These are phyloP conservation scores for Fimicolochytrium jonesii DNA, from an alignment of 192 early-diverging fungal species.

Conservation along the genomic window DNA sequence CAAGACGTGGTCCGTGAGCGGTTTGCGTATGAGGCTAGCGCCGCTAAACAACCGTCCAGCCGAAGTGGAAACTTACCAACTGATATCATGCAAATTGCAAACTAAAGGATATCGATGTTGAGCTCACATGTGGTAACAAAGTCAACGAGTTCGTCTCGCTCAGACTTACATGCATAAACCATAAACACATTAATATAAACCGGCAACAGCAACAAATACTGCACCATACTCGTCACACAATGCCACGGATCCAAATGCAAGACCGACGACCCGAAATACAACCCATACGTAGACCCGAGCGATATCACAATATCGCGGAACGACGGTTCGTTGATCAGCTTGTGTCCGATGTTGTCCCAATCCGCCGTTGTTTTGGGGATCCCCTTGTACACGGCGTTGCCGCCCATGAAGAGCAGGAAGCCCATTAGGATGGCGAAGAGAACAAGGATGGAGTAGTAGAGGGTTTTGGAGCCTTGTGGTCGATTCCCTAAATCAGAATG, in stretches of 20 bases:
- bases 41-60: too few species aligned
- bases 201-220: constrained; percentile 48
- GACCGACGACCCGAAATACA: constrained; percentile 43
- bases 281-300: constrained; percentile 41
- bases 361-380: constrained; percentile 17
- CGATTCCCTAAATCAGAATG: constrained; percentile 60
- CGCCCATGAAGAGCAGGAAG: constrained; percentile 41
- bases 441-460: constrained; percentile 34
- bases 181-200: constrained; percentile 47
- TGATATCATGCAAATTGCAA: constrained; percentile 57
- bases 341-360: constrained; percentile 12
- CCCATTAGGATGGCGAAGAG: constrained; percentile 43
- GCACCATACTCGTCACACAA: constrained; percentile 41
- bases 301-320: constrained; percentile 44
- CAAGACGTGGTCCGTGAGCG: too few species aligned
- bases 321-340: constrained; percentile 24
- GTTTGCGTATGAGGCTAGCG: too few species aligned
- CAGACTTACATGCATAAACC: constrained; percentile 47
- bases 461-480: constrained; percentile 49
- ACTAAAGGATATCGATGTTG: too few species aligned
- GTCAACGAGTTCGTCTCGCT: too few species aligned
- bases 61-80: too few species aligned
- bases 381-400: constrained; percentile 19
- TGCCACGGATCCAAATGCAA: constrained; percentile 55
- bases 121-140: background rate